These are phyloP conservation scores for Spathaspora hagerdaliae DNA, from an alignment of 805 yeast species.

Conservation along the genomic window DNA sequence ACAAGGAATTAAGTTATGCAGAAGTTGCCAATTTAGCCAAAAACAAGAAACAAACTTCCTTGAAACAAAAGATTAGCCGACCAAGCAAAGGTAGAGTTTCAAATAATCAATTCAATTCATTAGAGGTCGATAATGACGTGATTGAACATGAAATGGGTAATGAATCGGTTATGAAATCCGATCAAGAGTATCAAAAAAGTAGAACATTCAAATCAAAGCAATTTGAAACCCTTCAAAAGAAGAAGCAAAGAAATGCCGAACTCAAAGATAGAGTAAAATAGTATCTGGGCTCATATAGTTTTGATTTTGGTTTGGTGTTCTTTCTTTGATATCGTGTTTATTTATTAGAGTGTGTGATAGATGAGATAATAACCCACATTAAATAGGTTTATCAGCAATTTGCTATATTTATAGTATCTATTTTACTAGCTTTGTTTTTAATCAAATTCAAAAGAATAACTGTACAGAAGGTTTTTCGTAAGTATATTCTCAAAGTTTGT, in stretches of 20 bases:
- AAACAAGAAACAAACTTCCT: conserved; percentile 16
- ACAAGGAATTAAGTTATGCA: conserved; percentile 38
- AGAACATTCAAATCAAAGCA: conserved; percentile 12
- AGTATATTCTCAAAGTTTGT: too few species aligned
- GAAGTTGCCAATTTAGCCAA: conserved; percentile 36
- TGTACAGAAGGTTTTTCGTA: too few species aligned
- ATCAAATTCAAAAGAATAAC: too few species aligned
- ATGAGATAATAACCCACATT: too few species aligned
- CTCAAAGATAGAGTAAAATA: neutral
- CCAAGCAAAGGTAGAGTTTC: conserved; percentile 8
- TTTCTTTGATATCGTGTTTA: too few species aligned
- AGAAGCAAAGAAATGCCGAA: conserved; percentile 11
- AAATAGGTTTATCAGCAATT: too few species aligned
- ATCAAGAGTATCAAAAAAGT: conserved; percentile 5
- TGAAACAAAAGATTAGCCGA: conserved; percentile 4
- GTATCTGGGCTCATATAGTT: too few species aligned
- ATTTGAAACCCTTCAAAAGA: conserved; percentile 14
- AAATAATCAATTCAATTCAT: conserved; percentile 13
- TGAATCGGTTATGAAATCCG: conserved; percentile 9
- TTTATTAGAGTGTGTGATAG: too few species aligned
- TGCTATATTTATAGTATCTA: too few species aligned
- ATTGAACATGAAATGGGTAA: conserved; percentile 8
- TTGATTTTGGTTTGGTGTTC: too few species aligned
- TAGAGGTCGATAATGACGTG: conserved; percentile 9
- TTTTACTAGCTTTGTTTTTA: too few species aligned